A percentile compares a stretch with the other conserved stretches of the same genome.
Conservation (phyloP, 352 stramenopile genomes). For the Aphanomyces stellatus region DNA sequence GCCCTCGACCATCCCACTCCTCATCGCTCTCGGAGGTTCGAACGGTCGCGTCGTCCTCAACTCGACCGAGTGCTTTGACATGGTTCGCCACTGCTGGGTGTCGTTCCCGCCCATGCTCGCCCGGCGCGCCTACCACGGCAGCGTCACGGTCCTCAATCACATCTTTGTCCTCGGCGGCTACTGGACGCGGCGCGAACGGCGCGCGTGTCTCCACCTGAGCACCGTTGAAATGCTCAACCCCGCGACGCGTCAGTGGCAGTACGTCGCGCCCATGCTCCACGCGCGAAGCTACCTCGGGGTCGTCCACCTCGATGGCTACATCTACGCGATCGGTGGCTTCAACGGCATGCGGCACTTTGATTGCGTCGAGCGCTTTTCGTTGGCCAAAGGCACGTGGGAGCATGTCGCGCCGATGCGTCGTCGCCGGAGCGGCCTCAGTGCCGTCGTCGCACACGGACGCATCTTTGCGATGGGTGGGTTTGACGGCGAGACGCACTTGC, state of each 20-base stretch:
- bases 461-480: conserved; percentile 63
- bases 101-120: conserved; percentile 39
- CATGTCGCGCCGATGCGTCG: conserved; percentile 37
- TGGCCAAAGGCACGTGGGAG: conserved; percentile 41
- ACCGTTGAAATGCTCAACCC: conserved; percentile 50
- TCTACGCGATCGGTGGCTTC: conserved; percentile 63
- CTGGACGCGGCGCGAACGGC: conserved; percentile 29
- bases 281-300: conserved; percentile 55
- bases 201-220: conserved; percentile 28
- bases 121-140: conserved; percentile 52
- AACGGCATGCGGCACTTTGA: conserved; percentile 54
- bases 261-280: conserved; percentile 46
- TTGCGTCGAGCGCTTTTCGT: conserved; percentile 46
- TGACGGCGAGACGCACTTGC: conserved; percentile 51
- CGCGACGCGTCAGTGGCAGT: conserved; percentile 38
- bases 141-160: conserved; percentile 34
- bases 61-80: conserved; percentile 58
- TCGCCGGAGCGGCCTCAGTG: conserved; percentile 47
- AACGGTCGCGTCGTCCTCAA: conserved; percentile 47
- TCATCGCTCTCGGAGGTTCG: conserved; percentile 64
- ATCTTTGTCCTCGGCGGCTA: conserved; percentile 59
- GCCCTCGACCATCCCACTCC: conserved; percentile 25
- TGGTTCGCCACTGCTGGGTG: conserved; percentile 50
- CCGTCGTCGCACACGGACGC: conserved; percentile 31
- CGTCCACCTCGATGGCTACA: conserved; percentile 32